These are phyloP conservation scores for Fusarium sp. DNA, from an alignment of 2,329 filamentous ascomycete genomes.

Conservation along the genomic window DNA sequence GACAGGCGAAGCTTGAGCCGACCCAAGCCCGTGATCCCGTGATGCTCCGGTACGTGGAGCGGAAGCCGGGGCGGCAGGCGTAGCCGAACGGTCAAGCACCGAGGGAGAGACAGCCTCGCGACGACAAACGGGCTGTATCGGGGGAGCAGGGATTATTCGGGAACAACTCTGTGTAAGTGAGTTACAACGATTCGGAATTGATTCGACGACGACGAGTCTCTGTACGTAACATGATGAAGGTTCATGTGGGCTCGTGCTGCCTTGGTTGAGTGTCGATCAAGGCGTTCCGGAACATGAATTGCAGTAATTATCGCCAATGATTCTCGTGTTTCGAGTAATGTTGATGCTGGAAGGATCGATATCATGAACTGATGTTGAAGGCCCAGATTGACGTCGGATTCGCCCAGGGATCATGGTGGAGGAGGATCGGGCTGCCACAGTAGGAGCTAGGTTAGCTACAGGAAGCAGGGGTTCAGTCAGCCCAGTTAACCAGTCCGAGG, in stretches of 20 bases:
- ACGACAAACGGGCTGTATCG: slow-evolving; percentile 43
- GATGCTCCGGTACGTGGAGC: slow-evolving; percentile 47
- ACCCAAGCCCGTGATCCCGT: slow-evolving; percentile 46
- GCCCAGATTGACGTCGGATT: slow-evolving; percentile 26
- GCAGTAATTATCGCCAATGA: neutral
- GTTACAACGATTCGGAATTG: slow-evolving; percentile 12
- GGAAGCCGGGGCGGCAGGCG: slow-evolving; percentile 38
- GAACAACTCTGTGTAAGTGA: slow-evolving; percentile 25
- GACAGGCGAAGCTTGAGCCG: slow-evolving; percentile 42
- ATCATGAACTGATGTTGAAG: slow-evolving; percentile 34
- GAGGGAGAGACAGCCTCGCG: slow-evolving; percentile 19
- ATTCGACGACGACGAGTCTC: slow-evolving; percentile 19
- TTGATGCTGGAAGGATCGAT: slow-evolving; percentile 10
- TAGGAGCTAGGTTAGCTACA: neutral
- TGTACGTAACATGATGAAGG: slow-evolving; percentile 22
- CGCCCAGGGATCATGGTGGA: slow-evolving; percentile 35
- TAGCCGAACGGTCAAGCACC: slow-evolving; percentile 44
- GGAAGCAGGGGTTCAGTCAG: slow-evolving; percentile 35
- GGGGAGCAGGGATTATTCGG: slow-evolving; percentile 40
- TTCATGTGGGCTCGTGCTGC: slow-evolving; percentile 8
- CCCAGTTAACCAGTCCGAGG: slow-evolving; percentile 14
- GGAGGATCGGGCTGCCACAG: slow-evolving; percentile 13
- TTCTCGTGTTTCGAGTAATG: slow-evolving; percentile 5
- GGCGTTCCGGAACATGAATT: slow-evolving; percentile 1
- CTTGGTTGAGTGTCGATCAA: slow-evolving; percentile 20